Evolutionary conservation across 495 filamentous ascomycete species (phyloP).

Genomic region (Xylaria bambusicola): DNA sequence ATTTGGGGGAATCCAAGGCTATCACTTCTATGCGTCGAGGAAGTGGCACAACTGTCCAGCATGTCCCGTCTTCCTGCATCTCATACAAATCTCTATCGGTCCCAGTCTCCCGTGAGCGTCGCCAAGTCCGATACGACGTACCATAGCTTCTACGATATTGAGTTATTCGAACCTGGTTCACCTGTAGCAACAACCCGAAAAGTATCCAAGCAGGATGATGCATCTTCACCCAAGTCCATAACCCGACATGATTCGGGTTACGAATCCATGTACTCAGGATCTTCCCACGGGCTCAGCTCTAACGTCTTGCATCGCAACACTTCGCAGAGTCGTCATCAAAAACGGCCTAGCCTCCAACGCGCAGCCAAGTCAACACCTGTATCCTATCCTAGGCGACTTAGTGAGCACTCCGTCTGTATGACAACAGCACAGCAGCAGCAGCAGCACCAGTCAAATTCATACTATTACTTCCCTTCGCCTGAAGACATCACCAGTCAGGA

Average conservation of each 20-base stretch:
- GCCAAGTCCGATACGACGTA: constrained; percentile 47
- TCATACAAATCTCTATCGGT: constrained; percentile 32
- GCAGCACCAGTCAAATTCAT: constrained; percentile 39
- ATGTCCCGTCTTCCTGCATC: constrained; percentile 37
- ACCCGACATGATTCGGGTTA: constrained; percentile 54
- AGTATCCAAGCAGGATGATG: constrained; percentile 20
- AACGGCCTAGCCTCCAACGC: constrained; percentile 38
- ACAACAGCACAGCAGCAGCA: constrained; percentile 31
- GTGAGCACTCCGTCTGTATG: constrained; percentile 30
- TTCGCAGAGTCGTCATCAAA: constrained; percentile 25
- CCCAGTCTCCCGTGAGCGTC: constrained; percentile 43
- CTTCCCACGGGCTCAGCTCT: constrained; percentile 21
- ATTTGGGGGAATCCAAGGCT: not conserved
- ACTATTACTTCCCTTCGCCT: constrained; percentile 50
- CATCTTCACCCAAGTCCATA: constrained; percentile 34
- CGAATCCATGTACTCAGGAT: constrained; percentile 38
- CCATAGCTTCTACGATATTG: constrained; percentile 50
- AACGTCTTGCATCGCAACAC: not conserved
- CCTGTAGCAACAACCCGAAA: constrained; percentile 9
- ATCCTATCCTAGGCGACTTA: constrained; percentile 25
- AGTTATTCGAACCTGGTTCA: constrained; percentile 35
- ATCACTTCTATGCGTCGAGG: constrained; percentile 14
- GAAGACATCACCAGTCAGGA: constrained; percentile 26
- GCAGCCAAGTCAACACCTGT: constrained; percentile 36
- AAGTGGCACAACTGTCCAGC: constrained; percentile 17